phyloP scores from a whole-genome alignment of 163 green algal species.

The Chloroidium sp. region DNA sequence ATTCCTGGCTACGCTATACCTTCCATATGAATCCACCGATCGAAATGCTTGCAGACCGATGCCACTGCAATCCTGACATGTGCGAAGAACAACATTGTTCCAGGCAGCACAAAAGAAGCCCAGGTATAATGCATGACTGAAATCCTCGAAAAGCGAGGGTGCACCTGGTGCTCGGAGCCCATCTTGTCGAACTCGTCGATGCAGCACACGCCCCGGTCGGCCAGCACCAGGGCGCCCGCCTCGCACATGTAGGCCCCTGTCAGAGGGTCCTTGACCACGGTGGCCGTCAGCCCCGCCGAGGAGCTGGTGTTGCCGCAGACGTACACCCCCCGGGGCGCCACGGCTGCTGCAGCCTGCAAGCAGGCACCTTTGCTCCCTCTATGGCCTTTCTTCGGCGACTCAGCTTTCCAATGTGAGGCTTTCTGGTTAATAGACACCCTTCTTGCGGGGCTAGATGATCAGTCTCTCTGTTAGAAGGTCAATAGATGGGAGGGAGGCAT shows the following conservation, averaged over 20 bases:
- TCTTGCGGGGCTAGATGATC: neutral
- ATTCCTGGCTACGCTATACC: too few species aligned
- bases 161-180: constrained; percentile 60
- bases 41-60: too few species aligned
- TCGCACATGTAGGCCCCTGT: constrained; percentile 78
- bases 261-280: constrained; percentile 64
- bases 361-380: neutral
- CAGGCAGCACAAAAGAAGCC: too few species aligned
- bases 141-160: neutral
- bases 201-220: constrained; percentile 78
- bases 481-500: too few species aligned
- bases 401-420: too few species aligned
- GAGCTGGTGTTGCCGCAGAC: constrained; percentile 79
- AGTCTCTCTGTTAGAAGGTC: too few species aligned
- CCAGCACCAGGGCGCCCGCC: constrained; percentile 84
- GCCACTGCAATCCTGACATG: too few species aligned
- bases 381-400: too few species aligned
- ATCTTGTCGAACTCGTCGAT: constrained; percentile 98
- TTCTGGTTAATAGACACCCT: too few species aligned
- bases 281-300: constrained; percentile 75
- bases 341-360: constrained; percentile 52
- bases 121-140: too few species aligned
- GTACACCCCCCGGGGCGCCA: constrained; percentile 80
- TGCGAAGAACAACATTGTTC: too few species aligned
- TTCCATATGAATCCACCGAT: too few species aligned